Percentiles rank a stretch among this genome's conserved stretches.
phyloP scores from a whole-genome alignment of 192 early-diverging fungal species.

The Entophlyctis luteolus region DNA sequence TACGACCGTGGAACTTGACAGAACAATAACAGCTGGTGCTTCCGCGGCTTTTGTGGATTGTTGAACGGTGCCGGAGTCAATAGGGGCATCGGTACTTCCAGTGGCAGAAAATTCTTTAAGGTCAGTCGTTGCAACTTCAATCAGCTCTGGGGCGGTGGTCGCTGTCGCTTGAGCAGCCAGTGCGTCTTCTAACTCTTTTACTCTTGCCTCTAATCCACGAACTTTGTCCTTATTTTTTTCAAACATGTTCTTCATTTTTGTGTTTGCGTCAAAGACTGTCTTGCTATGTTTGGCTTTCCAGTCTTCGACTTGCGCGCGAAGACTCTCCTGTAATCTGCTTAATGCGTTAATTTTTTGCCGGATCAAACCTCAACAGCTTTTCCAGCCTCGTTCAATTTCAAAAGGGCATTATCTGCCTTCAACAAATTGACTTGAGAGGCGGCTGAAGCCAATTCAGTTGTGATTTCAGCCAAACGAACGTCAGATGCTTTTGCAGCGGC shows the following conservation, averaged over 20 bases:
- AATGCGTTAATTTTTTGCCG: background rate
- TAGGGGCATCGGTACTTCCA: background rate
- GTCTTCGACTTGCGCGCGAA: background rate
- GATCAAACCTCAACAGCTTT: background rate
- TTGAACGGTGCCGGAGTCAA: background rate
- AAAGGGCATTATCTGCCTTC: background rate
- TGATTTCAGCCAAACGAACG: background rate
- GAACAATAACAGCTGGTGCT: background rate
- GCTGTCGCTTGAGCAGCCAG: background rate
- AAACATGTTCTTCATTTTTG: constrained; percentile 21
- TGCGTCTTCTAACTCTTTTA: background rate
- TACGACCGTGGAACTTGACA: background rate
- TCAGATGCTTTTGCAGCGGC: constrained; percentile 1
- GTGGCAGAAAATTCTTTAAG: background rate
- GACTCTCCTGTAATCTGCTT: too few species aligned
- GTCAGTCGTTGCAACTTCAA: background rate
- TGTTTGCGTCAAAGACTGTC: constrained; percentile 17
- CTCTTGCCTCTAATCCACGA: background rate
- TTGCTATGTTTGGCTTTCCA: constrained; percentile 13
- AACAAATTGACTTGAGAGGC: background rate
- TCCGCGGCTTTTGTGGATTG: background rate
- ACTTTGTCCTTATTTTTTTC: constrained; percentile 17
- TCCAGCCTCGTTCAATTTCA: background rate
- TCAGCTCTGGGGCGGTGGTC: background rate
- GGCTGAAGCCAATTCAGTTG: background rate